These are phyloP conservation scores for Collybiopsis luxurians DNA, from an alignment of 768 basidiomycete genomes.

Conservation along the genomic window DNA sequence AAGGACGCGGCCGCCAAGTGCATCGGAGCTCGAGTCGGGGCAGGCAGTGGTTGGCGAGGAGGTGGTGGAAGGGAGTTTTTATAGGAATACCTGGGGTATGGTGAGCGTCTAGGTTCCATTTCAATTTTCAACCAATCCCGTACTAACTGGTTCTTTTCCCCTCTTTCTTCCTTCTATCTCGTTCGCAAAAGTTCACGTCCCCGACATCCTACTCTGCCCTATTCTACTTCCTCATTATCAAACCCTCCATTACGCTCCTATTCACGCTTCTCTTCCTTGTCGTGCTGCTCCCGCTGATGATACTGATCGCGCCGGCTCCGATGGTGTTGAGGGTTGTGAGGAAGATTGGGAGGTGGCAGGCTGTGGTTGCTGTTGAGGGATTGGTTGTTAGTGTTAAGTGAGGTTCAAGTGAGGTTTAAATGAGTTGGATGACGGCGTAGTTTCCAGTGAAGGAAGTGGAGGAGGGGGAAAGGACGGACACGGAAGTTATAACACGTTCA, in stretches of 20 bases:
- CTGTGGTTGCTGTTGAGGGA: slow-evolving; percentile 78
- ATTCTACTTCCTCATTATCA: slow-evolving; percentile 88
- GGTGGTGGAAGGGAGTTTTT: slow-evolving; percentile 69
- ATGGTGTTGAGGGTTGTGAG: slow-evolving; percentile 62
- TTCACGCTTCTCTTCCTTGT: slow-evolving; percentile 54
- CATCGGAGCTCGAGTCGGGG: slow-evolving; percentile 50
- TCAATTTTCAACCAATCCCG: slow-evolving; percentile 1
- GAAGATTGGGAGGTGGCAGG: slow-evolving; percentile 77
- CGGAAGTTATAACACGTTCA: too few relatives aligned
- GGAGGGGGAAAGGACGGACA: too few relatives aligned
- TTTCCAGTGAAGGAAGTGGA: neutral
- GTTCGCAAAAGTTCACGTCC: slow-evolving; percentile 64
- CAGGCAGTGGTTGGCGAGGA: slow-evolving; percentile 18
- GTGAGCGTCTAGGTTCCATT: slow-evolving; percentile 35
- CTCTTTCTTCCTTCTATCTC: slow-evolving; percentile 7
- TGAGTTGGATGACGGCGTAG: neutral
- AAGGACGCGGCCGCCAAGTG: slow-evolving; percentile 49
- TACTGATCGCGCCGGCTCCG: slow-evolving; percentile 66
- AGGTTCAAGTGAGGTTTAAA: slow-evolving; percentile 15
- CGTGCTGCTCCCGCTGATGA: slow-evolving; percentile 54
- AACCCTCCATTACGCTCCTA: slow-evolving; percentile 74
- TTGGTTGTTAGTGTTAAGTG: slow-evolving; percentile 43
- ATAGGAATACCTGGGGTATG: slow-evolving; percentile 81
- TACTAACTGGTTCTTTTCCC: slow-evolving; percentile 2
- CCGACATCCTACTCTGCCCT: slow-evolving; percentile 80